phyloP scores from a whole-genome alignment of 805 yeast species.

The Kockiozyma suomiensis region DNA sequence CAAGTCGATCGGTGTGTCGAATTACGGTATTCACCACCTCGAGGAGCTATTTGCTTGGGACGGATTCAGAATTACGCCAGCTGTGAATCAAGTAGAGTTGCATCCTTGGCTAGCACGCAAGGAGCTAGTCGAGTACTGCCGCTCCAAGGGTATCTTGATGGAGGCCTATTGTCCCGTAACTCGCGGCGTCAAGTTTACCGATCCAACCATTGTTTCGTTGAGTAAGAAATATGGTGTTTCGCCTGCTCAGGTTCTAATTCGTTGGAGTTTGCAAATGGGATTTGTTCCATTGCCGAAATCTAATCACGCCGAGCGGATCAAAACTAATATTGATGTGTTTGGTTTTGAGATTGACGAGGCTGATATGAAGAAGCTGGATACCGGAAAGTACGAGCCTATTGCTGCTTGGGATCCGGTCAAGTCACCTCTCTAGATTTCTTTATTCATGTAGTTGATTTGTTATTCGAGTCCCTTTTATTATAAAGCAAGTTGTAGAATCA shows the following conservation, averaged over 20 bases:
- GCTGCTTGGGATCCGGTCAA: slow-evolving; percentile 44
- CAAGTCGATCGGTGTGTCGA: slow-evolving; percentile 63
- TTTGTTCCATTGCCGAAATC: slow-evolving; percentile 69
- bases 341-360: slow-evolving; percentile 45
- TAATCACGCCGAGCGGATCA: slow-evolving; percentile 52
- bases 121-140: slow-evolving; percentile 50
- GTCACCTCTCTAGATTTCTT: slow-evolving; percentile 3
- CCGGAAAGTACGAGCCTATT: slow-evolving; percentile 37
- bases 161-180: slow-evolving; percentile 72
- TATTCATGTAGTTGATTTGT: background rate
- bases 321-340: slow-evolving; percentile 57
- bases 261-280: slow-evolving; percentile 54
- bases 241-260: slow-evolving; percentile 52
- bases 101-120: slow-evolving; percentile 54
- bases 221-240: slow-evolving; percentile 47
- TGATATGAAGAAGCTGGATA: slow-evolving; percentile 39
- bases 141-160: slow-evolving; percentile 50
- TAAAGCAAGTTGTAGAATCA: background rate
- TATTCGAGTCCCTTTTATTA: background rate
- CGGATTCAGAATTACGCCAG: slow-evolving; percentile 56
- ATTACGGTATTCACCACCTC: slow-evolving; percentile 60
- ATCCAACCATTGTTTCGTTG: slow-evolving; percentile 42
- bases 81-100: slow-evolving; percentile 67
- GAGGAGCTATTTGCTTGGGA: slow-evolving; percentile 55
- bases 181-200: slow-evolving; percentile 50